Evolutionary conservation across 1,284 basidiomycete genomes (phyloP), one percentile per base, ranked within the genome.

Genomic region (Ustilago loliicola): DNA sequence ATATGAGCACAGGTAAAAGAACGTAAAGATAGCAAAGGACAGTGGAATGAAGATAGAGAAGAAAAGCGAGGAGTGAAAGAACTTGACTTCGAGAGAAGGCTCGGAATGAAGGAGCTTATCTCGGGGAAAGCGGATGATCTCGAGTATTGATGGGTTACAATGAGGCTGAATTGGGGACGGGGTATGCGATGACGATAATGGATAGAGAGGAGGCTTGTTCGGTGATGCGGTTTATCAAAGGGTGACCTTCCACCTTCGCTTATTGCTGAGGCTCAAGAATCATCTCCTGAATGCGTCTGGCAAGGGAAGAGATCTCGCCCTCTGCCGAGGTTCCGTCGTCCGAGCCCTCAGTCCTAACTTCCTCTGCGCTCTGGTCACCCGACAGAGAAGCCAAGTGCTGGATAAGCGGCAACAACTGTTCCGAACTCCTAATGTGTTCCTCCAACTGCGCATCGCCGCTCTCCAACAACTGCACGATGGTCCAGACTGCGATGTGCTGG

Each of bases 401-500:
- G 32, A 86, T 84, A 23, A 86, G 67, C n/a, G 79, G 76, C 40
- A 84, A 64, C 47, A 86, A 71, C 51, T 83, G 80, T 7, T 81
- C 72, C 25, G 77, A 80, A 38, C 58, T 70, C 10, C 83, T 72
- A 51, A 86, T 80, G 66, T 84, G 66, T 42, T 82, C 89, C 71
- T 85, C 85, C 50, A 86, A 66, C 66, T 81, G 80, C 3, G 65
- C 69, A 92, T 93, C 93, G 77, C 94, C 93, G 30, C 94, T 95
- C 87, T 99, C 97, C 30, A 99, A 90, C 30, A 99, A 88, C 86
- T 99, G 96, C 13, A 98, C 96, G 75, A 98, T 96, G 0, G 96
- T 98, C 88, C 85, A 86, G 32, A 99, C 96, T 32, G 97, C 97
- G 81, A 99, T 99, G 87, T 99, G 97, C 87, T 98, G 96, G 92